Conservation (phyloP, 352 stramenopile genomes). For the Pythium utonaiense region DNA sequence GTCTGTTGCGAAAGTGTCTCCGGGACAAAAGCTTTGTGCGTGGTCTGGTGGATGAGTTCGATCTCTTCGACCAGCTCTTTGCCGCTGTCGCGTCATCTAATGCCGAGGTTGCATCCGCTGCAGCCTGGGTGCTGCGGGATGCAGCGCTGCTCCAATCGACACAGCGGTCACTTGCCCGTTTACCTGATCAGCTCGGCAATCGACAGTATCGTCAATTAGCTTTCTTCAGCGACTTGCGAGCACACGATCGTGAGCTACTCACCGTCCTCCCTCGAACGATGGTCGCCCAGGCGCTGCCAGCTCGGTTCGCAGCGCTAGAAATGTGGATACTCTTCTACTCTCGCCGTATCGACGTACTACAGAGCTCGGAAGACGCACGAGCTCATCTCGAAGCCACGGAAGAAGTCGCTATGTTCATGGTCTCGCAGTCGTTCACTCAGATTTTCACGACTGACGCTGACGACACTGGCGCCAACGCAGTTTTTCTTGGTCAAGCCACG, state of each 20-base stretch:
- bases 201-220: constrained; percentile 6
- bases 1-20: constrained; percentile 11
- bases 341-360: background rate
- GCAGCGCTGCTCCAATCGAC: constrained; percentile 1
- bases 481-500: background rate
- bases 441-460: constrained; percentile 3
- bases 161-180: background rate
- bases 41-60: constrained; percentile 1
- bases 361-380: background rate
- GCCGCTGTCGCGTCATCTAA: constrained; percentile 11
- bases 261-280: background rate
- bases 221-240: constrained; percentile 8
- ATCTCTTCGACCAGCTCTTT: constrained; percentile 20
- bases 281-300: background rate
- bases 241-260: constrained; percentile 5
- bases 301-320: constrained; percentile 9
- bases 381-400: constrained; percentile 7
- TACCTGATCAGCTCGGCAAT: background rate
- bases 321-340: constrained; percentile 18
- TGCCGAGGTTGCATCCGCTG: constrained; percentile 5
- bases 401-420: constrained; percentile 13
- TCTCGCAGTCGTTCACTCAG: constrained; percentile 8
- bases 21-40: background rate
- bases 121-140: constrained; percentile 5
- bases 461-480: background rate